A percentile compares a stretch with the other conserved stretches of the same genome.
These are phyloP conservation scores for Phaeophleospora eucalypticola DNA, from an alignment of 2,329 filamentous ascomycete genomes.

Conservation along the genomic window DNA sequence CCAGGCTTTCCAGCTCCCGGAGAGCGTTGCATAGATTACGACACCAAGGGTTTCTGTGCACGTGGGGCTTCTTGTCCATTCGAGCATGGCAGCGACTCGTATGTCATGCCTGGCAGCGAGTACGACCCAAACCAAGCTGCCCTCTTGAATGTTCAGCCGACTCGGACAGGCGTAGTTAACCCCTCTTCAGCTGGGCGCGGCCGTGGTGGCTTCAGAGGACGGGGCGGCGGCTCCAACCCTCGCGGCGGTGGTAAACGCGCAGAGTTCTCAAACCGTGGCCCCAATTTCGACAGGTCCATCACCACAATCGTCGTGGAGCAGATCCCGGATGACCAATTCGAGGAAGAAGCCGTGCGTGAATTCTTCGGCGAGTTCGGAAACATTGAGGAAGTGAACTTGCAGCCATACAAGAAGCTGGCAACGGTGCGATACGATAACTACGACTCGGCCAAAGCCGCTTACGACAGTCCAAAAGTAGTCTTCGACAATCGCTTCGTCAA, in stretches of 20 bases:
- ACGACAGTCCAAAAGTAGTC: slow-evolving; percentile 71
- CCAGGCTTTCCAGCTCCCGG: slow-evolving; percentile 26
- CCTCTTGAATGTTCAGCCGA: slow-evolving; percentile 30
- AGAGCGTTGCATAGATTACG: slow-evolving; percentile 64
- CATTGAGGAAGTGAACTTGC: slow-evolving; percentile 61
- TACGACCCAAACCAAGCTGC: slow-evolving; percentile 58
- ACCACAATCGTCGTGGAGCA: slow-evolving; percentile 71
- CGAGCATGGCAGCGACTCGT: slow-evolving; percentile 59
- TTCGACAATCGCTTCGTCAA: slow-evolving; percentile 86
- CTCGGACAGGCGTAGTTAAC: slow-evolving; percentile 17
- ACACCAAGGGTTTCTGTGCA: slow-evolving; percentile 67
- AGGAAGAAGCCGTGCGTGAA: slow-evolving; percentile 58
- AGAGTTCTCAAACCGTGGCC: slow-evolving; percentile 61
- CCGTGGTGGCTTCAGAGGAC: slow-evolving; percentile 35
- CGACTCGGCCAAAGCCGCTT: slow-evolving; percentile 64
- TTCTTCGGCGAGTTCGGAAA: slow-evolving; percentile 72
- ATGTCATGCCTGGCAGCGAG: slow-evolving; percentile 41
- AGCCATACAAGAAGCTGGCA: slow-evolving; percentile 63
- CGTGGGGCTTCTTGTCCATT: slow-evolving; percentile 64
- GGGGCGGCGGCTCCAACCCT: slow-evolving; percentile 30
- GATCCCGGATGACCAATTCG: slow-evolving; percentile 68
- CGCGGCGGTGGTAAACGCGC: slow-evolving; percentile 44
- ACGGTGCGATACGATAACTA: slow-evolving; percentile 66
- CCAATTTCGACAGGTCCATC: slow-evolving; percentile 58
- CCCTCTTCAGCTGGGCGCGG: slow-evolving; percentile 34